Conservation (phyloP, 345 rosid species). For the Ceriops decandra region DNA sequence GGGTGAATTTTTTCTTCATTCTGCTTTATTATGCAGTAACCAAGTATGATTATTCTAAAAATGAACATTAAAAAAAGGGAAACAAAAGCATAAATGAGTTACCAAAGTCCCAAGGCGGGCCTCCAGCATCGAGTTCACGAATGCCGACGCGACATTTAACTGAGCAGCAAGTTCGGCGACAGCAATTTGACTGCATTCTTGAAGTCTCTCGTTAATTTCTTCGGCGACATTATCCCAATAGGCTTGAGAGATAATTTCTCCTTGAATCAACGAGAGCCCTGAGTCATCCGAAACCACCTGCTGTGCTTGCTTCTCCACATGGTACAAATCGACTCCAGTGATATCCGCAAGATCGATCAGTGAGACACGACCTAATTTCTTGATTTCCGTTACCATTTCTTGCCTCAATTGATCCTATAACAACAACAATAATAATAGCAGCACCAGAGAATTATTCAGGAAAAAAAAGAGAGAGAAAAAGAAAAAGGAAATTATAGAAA, state of each 20-base stretch:
- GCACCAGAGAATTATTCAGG: not conserved
- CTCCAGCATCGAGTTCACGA: conserved; percentile 74
- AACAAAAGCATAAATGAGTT: conserved; percentile 18
- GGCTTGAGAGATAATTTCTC: conserved; percentile 82
- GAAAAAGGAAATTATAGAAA: not conserved
- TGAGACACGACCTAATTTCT: conserved; percentile 73
- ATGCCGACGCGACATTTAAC: conserved; percentile 80
- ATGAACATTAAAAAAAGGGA: not conserved
- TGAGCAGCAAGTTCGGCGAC: conserved; percentile 84
- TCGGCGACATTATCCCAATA: conserved; percentile 93
- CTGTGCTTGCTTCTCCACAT: conserved; percentile 92
- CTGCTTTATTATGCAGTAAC: too few relatives aligned
- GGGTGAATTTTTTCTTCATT: too few relatives aligned
- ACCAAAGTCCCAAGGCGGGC: conserved; percentile 91
- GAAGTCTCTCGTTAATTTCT: conserved; percentile 94
- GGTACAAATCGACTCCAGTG: conserved; percentile 81
- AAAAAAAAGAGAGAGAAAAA: conserved; percentile 1
- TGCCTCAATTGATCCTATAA: conserved; percentile 74
- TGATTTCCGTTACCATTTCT: conserved; percentile 59
- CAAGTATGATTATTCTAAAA: too few relatives aligned
- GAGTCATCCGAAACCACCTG: conserved; percentile 50
- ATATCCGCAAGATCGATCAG: conserved; percentile 81
- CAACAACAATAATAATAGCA: conserved; percentile 6
- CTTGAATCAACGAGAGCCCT: conserved; percentile 61
- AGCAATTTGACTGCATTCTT: conserved; percentile 91